Percentiles rank a stretch among this genome's conserved stretches.
Evolutionary conservation across 768 basidiomycete genomes (phyloP).

Genomic region (Mycena rebaudengoi): DNA sequence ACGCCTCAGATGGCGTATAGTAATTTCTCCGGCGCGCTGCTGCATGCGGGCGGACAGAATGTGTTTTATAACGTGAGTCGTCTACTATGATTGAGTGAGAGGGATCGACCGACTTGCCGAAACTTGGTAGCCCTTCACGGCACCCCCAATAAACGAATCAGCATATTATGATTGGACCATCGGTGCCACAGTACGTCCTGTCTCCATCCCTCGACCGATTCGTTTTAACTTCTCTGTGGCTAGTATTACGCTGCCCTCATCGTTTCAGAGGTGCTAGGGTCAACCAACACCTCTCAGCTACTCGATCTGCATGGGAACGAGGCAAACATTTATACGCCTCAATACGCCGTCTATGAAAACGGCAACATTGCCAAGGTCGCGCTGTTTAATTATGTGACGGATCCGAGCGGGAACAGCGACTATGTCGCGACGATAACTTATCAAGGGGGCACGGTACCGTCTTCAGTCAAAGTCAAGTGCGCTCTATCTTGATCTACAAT

Average conservation of each 20-base stretch:
- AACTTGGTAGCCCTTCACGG: conserved; percentile 31
- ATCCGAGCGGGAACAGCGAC: conserved; percentile 61
- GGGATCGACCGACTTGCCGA: neutral
- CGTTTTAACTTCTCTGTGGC: conserved; percentile 44
- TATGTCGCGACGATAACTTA: conserved; percentile 61
- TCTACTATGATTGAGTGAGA: conserved; percentile 49
- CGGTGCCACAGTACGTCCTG: conserved; percentile 39
- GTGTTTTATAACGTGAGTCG: conserved; percentile 70
- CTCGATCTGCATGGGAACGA: conserved; percentile 67
- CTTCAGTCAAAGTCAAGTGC: conserved; percentile 62
- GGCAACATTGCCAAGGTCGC: conserved; percentile 67
- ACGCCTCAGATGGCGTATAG: conserved; percentile 58
- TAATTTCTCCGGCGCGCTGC: conserved; percentile 63
- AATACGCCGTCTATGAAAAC: conserved; percentile 79
- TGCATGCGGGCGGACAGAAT: conserved; percentile 74
- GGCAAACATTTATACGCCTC: conserved; percentile 64
- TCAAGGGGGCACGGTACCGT: conserved; percentile 52
- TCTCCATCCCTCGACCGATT: neutral
- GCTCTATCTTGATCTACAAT: neutral
- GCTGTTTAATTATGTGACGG: conserved; percentile 78
- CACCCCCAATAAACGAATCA: conserved; percentile 63
- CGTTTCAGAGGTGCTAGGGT: conserved; percentile 76
- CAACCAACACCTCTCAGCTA: conserved; percentile 68
- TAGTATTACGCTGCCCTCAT: conserved; percentile 81
- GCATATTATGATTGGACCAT: conserved; percentile 74